A percentile compares a stretch with the other conserved stretches of the same genome.
Evolutionary conservation across 2,329 filamentous ascomycete species (phyloP).

Genomic region (Fusarium ramigenum): DNA sequence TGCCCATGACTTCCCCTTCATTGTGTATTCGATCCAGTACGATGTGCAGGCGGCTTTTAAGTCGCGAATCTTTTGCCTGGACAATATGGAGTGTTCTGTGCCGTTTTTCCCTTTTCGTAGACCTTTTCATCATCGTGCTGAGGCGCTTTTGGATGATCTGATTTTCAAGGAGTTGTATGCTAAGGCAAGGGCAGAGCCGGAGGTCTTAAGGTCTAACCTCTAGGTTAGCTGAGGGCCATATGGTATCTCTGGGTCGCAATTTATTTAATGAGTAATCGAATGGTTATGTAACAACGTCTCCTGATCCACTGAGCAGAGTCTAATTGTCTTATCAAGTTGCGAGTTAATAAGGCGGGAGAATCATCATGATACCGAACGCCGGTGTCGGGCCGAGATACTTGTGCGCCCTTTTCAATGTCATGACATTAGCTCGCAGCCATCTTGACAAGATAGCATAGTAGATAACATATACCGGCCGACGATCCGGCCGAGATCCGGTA

Average conservation of each 20-base stretch:
- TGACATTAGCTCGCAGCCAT: background rate
- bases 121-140: background rate
- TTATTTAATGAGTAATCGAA: background rate
- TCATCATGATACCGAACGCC: background rate
- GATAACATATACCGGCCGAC: background rate
- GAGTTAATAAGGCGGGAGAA: background rate
- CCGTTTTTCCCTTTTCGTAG: fast-evolving
- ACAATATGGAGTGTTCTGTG: fast-evolving
- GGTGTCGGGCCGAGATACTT: background rate
- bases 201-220: background rate
- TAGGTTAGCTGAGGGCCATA: too few species aligned
- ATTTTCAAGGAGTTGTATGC: background rate
- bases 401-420: background rate
- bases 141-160: background rate
- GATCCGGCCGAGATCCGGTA: background rate
- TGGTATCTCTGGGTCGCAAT: background rate
- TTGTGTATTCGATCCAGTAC: background rate
- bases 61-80: too few species aligned
- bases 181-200: background rate
- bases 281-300: fast-evolving
- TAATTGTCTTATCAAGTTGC: background rate
- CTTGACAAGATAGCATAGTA: background rate
- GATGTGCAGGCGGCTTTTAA: fast-evolving
- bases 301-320: background rate
- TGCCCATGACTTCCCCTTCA: background rate